A percentile compares a stretch with the other conserved stretches of the same genome.
phyloP scores from a whole-genome alignment of 2,329 filamentous ascomycete species.

The Coniella lustricola region DNA sequence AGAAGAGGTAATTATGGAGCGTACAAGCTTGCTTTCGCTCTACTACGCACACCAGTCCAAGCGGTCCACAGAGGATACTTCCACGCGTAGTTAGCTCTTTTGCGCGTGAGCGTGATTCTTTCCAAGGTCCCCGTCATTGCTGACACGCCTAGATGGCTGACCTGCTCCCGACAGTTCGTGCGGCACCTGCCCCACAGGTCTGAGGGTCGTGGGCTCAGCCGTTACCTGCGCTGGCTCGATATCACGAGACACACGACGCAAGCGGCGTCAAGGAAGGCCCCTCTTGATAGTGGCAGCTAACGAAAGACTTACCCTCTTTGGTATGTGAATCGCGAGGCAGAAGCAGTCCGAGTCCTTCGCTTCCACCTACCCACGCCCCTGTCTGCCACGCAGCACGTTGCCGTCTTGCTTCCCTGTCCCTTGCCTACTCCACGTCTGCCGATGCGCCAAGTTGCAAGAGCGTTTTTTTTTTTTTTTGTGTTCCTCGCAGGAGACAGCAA shows the following conservation, averaged over 20 bases:
- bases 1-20: no score
- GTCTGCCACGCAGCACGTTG: neutral
- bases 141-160: neutral
- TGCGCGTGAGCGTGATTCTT: neutral
- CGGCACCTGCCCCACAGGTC: neutral
- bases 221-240: neutral
- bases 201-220: neutral
- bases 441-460: neutral
- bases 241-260: neutral
- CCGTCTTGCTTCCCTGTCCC: neutral
- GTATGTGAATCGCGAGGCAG: neutral
- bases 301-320: neutral
- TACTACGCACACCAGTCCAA: no score
- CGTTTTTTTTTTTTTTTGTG: no score
- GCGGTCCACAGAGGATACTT: neutral
- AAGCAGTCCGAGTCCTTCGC: neutral
- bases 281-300: neutral
- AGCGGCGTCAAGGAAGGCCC: neutral
- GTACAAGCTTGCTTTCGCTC: no score
- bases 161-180: neutral
- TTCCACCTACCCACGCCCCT: neutral
- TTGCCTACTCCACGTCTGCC: neutral
- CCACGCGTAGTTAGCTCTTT: neutral
- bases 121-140: no score
- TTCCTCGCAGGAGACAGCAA: no score